phyloP scores from a whole-genome alignment of 768 basidiomycete species.

The Boletus rubescentipes region DNA sequence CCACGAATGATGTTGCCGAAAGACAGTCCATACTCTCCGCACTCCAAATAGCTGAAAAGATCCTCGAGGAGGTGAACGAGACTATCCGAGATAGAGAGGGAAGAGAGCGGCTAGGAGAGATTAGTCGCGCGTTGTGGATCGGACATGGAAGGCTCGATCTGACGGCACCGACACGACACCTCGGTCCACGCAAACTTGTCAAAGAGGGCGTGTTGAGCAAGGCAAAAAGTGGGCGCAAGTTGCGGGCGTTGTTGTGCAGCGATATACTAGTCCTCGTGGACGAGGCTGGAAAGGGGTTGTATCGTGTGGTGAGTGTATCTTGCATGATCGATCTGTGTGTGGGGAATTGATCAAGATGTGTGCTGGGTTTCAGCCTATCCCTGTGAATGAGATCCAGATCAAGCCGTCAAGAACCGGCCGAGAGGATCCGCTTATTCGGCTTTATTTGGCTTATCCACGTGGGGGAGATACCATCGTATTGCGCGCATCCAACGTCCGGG shows the following conservation, averaged over 20 bases:
- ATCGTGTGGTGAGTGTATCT: slow-evolving; percentile 67
- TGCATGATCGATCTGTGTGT: background rate
- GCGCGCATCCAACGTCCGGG: slow-evolving; percentile 54
- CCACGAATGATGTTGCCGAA: slow-evolving; percentile 42
- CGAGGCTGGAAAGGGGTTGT: slow-evolving; percentile 63
- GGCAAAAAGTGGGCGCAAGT: slow-evolving; percentile 77
- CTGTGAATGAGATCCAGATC: slow-evolving; percentile 64
- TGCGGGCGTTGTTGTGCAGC: slow-evolving; percentile 80
- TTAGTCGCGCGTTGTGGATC: slow-evolving; percentile 85
- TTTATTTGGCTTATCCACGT: slow-evolving; percentile 65
- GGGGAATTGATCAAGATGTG: background rate
- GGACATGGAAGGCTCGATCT: slow-evolving; percentile 86
- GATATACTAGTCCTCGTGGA: slow-evolving; percentile 89
- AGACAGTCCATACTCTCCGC: slow-evolving; percentile 52
- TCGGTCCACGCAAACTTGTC: slow-evolving; percentile 77
- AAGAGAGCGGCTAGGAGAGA: slow-evolving; percentile 63
- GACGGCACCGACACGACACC: slow-evolving; percentile 83
- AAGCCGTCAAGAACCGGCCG: slow-evolving; percentile 47
- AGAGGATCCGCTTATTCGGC: slow-evolving; percentile 69
- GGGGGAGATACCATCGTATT: slow-evolving; percentile 71
- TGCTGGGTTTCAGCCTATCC: slow-evolving; percentile 55
- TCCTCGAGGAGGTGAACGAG: slow-evolving; percentile 85
- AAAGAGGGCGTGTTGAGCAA: slow-evolving; percentile 80
- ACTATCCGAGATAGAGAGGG: slow-evolving; percentile 83
- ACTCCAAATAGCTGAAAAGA: slow-evolving; percentile 63